Evolutionary conservation across 768 basidiomycete species (phyloP).

Genomic region (Lactarius quietus): DNA sequence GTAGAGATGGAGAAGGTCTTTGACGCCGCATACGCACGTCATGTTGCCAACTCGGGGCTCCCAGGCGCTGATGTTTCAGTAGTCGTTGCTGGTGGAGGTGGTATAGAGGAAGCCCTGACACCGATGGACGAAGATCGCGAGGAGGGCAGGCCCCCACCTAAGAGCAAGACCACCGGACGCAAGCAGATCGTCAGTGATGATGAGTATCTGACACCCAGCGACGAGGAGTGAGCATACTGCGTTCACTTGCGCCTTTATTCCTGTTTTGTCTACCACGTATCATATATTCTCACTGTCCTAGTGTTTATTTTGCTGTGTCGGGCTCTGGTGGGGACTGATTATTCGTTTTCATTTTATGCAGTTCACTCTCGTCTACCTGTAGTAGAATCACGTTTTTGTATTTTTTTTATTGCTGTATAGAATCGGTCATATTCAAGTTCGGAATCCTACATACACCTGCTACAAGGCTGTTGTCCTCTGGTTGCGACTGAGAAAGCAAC

Average conservation of each 20-base stretch:
- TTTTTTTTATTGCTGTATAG: slow-evolving; percentile 25
- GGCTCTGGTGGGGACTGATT: slow-evolving; percentile 1
- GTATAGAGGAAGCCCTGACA: slow-evolving; percentile 66
- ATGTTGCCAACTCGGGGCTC: slow-evolving; percentile 63
- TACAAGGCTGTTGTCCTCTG: no score
- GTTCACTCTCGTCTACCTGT: slow-evolving; percentile 21
- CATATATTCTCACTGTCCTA: background rate
- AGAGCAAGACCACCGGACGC: slow-evolving; percentile 55
- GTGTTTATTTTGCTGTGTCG: background rate
- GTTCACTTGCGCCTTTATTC: background rate
- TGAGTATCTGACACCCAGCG: slow-evolving; percentile 63
- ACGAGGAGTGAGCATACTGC: slow-evolving; percentile 50
- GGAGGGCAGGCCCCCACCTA: slow-evolving; percentile 61
- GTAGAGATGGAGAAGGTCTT: slow-evolving; percentile 93
- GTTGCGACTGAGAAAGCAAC: background rate
- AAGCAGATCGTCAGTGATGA: slow-evolving; percentile 75
- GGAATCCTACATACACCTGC: slow-evolving; percentile 18
- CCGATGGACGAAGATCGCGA: slow-evolving; percentile 63
- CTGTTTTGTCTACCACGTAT: slow-evolving; percentile 2
- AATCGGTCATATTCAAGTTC: slow-evolving; percentile 17
- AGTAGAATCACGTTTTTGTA: slow-evolving; percentile 23
- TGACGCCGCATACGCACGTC: slow-evolving; percentile 61
- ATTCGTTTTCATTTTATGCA: background rate
- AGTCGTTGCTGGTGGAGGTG: slow-evolving; percentile 45
- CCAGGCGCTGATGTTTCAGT: slow-evolving; percentile 60